Conservation (phyloP, 176 grass and related monocot genomes). For the Rhipidocladum racemiflorum region DNA sequence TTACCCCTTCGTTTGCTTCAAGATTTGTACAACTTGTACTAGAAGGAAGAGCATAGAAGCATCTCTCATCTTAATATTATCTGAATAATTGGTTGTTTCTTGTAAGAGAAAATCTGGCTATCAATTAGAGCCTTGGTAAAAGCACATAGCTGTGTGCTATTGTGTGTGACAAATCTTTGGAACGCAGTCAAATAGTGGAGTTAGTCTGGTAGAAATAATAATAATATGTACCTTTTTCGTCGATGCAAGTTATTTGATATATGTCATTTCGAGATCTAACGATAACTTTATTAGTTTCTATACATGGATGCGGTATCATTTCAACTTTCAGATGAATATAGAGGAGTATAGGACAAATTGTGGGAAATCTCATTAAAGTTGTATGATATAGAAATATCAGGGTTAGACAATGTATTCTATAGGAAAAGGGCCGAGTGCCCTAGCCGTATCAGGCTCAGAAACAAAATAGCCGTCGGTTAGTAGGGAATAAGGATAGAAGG, state of each 20-base stretch:
- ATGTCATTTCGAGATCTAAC: neutral
- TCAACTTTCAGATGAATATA: slow-evolving; percentile 13
- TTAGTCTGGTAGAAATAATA: neutral
- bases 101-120: neutral
- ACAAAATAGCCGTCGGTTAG: no score
- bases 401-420: no score
- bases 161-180: slow-evolving; percentile 4
- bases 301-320: neutral
- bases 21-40: no score
- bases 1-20: no score
- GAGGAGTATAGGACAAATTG: neutral
- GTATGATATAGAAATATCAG: no score
- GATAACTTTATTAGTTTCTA: neutral
- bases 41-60: no score
- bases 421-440: no score
- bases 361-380: neutral
- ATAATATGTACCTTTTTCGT: neutral
- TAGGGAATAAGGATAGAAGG: no score
- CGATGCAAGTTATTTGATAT: neutral
- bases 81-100: neutral
- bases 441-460: no score
- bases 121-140: neutral
- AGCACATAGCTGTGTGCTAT: slow-evolving; percentile 11
- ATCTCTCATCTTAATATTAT: neutral
- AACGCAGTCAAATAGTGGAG: neutral